Percentiles rank a stretch among this genome's conserved stretches.
Conservation (phyloP, 495 filamentous ascomycete genomes). For the Achaetomiella virescens region DNA sequence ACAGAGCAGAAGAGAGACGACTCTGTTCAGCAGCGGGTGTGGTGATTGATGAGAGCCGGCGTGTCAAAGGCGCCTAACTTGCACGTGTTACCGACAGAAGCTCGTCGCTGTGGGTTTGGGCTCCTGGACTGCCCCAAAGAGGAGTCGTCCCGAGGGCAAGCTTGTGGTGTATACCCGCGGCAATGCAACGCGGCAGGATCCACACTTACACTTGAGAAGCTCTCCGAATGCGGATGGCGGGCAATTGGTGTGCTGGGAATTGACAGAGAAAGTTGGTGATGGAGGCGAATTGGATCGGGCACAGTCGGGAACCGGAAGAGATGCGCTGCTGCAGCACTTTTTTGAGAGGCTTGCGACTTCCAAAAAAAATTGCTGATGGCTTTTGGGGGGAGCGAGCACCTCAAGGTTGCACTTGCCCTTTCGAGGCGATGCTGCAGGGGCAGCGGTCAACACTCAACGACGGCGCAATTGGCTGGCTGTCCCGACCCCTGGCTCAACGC, state of each 20-base stretch:
- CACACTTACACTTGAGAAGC: slow-evolving; percentile 12
- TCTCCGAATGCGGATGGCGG: not conserved
- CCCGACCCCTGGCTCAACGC: slow-evolving; percentile 10
- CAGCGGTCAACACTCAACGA: slow-evolving; percentile 7
- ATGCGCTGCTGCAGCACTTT: not conserved
- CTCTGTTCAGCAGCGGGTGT: not conserved
- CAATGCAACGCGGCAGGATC: slow-evolving; percentile 8
- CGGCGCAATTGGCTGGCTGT: not conserved
- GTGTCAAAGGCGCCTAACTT: slow-evolving; percentile 21
- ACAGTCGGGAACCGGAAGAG: not conserved
- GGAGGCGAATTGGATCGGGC: not conserved
- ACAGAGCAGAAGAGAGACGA: not conserved
- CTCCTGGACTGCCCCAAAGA: slow-evolving; percentile 5
- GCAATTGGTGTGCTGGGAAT: not conserved
- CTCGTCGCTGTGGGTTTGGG: slow-evolving; percentile 8
- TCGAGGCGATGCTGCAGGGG: not conserved
- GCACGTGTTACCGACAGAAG: slow-evolving; percentile 33
- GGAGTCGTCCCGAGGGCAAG: not conserved
- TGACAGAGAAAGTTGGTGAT: not conserved
- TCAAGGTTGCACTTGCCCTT: not conserved
- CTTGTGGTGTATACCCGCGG: slow-evolving; percentile 12
- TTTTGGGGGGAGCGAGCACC: not conserved
- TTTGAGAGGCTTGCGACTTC: not conserved
- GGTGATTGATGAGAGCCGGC: not conserved
- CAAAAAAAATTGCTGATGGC: slow-evolving; percentile 8